A percentile compares a stretch with the other conserved stretches of the same genome.
These are phyloP conservation scores for Rhizopus delemar DNA, from an alignment of 371 early-diverging fungal species.

Conservation along the genomic window DNA sequence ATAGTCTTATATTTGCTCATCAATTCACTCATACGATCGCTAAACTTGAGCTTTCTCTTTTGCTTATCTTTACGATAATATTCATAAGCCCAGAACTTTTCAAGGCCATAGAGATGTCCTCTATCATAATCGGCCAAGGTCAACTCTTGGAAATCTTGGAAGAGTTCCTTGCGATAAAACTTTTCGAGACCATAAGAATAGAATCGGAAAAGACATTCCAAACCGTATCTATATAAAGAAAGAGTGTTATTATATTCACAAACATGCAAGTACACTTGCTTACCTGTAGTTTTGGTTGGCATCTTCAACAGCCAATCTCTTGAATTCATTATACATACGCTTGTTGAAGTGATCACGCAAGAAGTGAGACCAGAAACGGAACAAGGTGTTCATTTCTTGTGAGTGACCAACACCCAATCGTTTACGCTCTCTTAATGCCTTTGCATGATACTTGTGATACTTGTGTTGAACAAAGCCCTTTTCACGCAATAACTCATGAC, in stretches of 20 bases:
- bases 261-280: neutral
- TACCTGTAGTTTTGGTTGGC: constrained; percentile 83
- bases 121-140: constrained; percentile 77
- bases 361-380: constrained; percentile 98
- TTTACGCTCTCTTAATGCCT: constrained; percentile 93
- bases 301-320: constrained; percentile 89
- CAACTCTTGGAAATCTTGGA: constrained; percentile 88
- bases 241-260: neutral
- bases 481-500: constrained; percentile 90
- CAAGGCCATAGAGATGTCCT: constrained; percentile 87
- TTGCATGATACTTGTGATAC: constrained; percentile 91
- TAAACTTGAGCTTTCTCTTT: constrained; percentile 70
- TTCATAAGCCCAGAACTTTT: constrained; percentile 97
- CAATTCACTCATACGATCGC: constrained; percentile 60
- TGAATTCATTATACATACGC: constrained; percentile 93
- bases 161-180: constrained; percentile 83
- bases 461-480: constrained; percentile 96
- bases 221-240: constrained; percentile 64
- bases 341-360: constrained; percentile 93
- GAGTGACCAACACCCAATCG: constrained; percentile 87
- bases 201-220: constrained; percentile 96
- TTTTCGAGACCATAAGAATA: constrained; percentile 95
- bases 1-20: constrained; percentile 70
- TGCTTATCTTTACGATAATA: constrained; percentile 87
- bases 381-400: constrained; percentile 98